Evolutionary conservation across 257 asterid species (phyloP).

Genomic region (Ophiorrhiza pumila): DNA sequence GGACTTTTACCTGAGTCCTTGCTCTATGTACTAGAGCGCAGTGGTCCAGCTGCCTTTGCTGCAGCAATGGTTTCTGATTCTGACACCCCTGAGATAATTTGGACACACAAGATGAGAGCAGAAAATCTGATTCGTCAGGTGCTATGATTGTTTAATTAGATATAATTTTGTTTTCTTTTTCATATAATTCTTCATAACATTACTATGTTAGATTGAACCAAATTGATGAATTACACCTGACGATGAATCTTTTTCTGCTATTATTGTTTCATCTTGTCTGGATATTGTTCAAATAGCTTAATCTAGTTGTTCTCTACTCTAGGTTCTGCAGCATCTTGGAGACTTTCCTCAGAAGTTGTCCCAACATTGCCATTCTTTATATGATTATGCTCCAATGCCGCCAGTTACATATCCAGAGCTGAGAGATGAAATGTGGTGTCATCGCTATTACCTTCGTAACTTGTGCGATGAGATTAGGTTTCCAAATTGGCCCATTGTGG

Average conservation of each 20-base stretch:
- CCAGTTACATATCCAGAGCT: conserved; percentile 97
- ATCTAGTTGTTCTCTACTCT: conserved; percentile 18
- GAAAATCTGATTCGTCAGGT: conserved; percentile 95
- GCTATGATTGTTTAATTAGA: conserved; percentile 18
- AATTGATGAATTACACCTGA: too few relatives aligned
- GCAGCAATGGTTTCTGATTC: conserved; percentile 99
- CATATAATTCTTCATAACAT: neutral
- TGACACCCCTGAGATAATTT: conserved; percentile 99
- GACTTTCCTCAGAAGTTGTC: conserved; percentile 94
- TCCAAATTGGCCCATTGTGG: conserved; percentile 98
- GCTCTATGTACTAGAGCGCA: conserved; percentile 94
- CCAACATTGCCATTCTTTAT: conserved; percentile 89
- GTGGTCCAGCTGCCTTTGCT: conserved; percentile 91
- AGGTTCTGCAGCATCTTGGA: conserved; percentile 99
- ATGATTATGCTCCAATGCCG: conserved; percentile 99
- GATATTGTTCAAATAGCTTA: conserved; percentile 6
- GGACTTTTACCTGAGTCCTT: conserved; percentile 98
- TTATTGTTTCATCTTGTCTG: neutral
- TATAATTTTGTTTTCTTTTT: conserved; percentile 2
- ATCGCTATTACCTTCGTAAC: conserved; percentile 89
- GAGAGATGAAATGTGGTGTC: conserved; percentile 99
- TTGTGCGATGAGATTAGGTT: conserved; percentile 95
- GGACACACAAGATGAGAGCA: conserved; percentile 99
- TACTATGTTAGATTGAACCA: too few relatives aligned
- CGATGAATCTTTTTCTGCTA: neutral